These are phyloP conservation scores for Glutinoglossum americanum DNA, from an alignment of 495 filamentous ascomycete genomes.

Conservation along the genomic window DNA sequence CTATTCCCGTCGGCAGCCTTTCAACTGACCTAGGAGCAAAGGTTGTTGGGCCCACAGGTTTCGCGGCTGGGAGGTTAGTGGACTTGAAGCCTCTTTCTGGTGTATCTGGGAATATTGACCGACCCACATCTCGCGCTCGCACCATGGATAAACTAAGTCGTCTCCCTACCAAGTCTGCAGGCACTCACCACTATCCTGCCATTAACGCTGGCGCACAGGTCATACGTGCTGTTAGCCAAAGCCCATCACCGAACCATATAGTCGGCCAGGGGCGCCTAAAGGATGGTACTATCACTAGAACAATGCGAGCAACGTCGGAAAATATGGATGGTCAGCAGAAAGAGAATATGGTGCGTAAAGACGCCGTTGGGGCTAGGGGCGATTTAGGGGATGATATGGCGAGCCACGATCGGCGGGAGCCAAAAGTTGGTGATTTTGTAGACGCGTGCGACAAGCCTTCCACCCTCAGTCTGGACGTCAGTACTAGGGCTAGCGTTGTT, in stretches of 20 bases:
- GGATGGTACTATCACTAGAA: too few species aligned
- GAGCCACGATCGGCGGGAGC: not conserved
- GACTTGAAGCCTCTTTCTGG: not conserved
- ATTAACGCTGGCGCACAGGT: too few species aligned
- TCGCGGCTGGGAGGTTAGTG: not conserved
- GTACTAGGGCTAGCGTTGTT: not conserved
- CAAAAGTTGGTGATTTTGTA: not conserved
- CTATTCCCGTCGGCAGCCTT: not conserved
- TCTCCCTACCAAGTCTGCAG: not conserved
- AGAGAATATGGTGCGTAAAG: not conserved
- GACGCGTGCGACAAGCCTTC: not conserved
- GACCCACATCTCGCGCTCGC: not conserved
- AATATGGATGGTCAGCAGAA: too few species aligned
- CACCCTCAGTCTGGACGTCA: not conserved
- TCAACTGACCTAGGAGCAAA: not conserved
- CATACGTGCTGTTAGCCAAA: not conserved
- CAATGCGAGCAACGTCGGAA: too few species aligned
- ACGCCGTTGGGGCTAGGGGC: not conserved
- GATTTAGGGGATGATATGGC: not conserved
- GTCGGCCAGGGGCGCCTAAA: too few species aligned
- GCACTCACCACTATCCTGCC: too few species aligned
- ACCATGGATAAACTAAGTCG: not conserved
- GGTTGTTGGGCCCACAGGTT: not conserved
- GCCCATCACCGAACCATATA: too few species aligned
- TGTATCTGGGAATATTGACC: too few species aligned